Base-by-base conservation (phyloP, 1,139 yeast species). In the Taphrina populina region DNA sequence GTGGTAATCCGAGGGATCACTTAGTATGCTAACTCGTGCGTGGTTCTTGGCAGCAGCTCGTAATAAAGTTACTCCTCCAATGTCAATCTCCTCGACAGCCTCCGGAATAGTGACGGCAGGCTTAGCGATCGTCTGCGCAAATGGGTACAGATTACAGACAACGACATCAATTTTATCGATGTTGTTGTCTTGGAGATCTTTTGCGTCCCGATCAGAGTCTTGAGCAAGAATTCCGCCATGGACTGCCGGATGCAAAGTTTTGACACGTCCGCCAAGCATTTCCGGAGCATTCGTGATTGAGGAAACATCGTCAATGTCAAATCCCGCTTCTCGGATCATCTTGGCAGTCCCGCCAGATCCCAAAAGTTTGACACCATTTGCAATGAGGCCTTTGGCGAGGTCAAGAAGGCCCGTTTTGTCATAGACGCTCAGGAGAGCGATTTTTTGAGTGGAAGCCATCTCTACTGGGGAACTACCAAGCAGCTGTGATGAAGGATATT, bases 31-130 rank as follows among this genome's bases (percentile, higher is more conserved):
- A 60, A 92, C 98, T 73, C 98, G 82, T 60, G 95, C 77, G 72
- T 92, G 98, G 75, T 92, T 92, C 77, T 92, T 92, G 61, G 98
- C 98, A 60, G 98, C 98, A 52, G 98, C 98, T 73, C 98, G 83
- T 71, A 92, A 77, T 63, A 92, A 77, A 46, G 98, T 92, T 60
- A 92, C 98, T 70, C 98, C 98, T 66, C 98, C 98, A 70, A 92
- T 92, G 70, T 92, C 98, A 65, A 92, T 84, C 74, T 92, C 97
- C 76, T 92, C 98, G 56, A 92, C 96, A 13, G 98, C 98, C 76
- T 92, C 98, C 45, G 83, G 92, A 64, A 92, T 82, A 52, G 98
- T 92, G 63, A 92, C 98, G 61, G 94, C 90, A 64, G 86, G 88
- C 76, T 90, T 90, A 62, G 95, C 85, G 62, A 92, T 87, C 49